phyloP scores from a whole-genome alignment of 1,139 yeast species.

The Yamadazyma jaroonii region DNA sequence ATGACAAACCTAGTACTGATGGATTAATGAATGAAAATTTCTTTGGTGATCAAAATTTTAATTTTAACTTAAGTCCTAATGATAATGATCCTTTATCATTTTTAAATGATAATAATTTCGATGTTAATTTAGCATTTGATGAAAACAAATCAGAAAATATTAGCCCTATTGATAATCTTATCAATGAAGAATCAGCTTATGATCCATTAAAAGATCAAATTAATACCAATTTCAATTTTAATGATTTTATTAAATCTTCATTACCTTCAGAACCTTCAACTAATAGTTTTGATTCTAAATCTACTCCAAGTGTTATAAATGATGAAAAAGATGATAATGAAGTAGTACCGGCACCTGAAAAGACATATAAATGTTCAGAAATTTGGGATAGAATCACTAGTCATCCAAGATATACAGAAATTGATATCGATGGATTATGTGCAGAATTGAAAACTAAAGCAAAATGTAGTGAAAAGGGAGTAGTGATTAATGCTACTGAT shows the following conservation, averaged over 20 bases:
- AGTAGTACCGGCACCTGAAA: constrained; percentile 36
- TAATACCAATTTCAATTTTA: constrained; percentile 29
- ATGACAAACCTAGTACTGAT: constrained; percentile 4
- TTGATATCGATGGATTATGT: constrained; percentile 93
- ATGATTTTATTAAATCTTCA: constrained; percentile 34
- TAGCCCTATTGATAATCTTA: constrained; percentile 35
- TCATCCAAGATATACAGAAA: constrained; percentile 89
- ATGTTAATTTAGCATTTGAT: constrained; percentile 48
- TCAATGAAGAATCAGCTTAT: constrained; percentile 66
- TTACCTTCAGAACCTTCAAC: constrained; percentile 15
- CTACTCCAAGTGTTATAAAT: neutral
- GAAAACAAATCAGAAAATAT: constrained; percentile 12
- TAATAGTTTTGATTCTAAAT: constrained; percentile 1
- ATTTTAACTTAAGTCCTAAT: constrained; percentile 18
- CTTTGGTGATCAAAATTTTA: constrained; percentile 19
- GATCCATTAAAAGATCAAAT: constrained; percentile 48
- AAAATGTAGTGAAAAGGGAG: constrained; percentile 93
- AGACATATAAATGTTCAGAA: constrained; percentile 66
- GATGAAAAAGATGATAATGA: constrained; percentile 21
- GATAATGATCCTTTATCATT: constrained; percentile 42
- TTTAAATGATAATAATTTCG: constrained; percentile 48
- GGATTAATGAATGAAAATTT: constrained; percentile 24
- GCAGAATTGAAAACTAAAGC: constrained; percentile 85
- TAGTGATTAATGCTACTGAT: constrained; percentile 75
- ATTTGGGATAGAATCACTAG: constrained; percentile 95